Base-by-base conservation (phyloP, 805 yeast genomes). In the Candida schatavii region DNA sequence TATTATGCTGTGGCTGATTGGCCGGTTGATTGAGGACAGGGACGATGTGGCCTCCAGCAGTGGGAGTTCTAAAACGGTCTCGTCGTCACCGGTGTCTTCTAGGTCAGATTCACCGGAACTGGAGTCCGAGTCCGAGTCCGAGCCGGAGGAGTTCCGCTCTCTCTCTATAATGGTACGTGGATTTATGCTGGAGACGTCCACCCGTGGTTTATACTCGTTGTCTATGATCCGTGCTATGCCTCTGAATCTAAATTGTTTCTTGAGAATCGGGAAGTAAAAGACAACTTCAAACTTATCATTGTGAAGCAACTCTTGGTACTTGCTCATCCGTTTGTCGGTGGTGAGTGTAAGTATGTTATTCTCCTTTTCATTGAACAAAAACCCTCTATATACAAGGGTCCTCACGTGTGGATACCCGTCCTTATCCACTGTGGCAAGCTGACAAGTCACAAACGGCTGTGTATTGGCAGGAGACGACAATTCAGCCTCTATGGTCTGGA, bases 381-480 rank as follows among this genome's bases (percentile, higher is more conserved):
- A 88, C 6, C 89, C 93, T 37, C 95, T 72, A 49, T 70, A 78
- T 3, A 86, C 78, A 45, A 87, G 77, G 0, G 93, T 83, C 49
- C 95, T 66, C 37, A 80, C 83, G 40, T 70, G 73, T 3, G 96
- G 95, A 37, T 54, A 65, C 14, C 78, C 75, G 10, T 60, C 49
- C 9, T 51, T 30, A 50, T 78, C 85, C 27, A 85, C 77, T 4
- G 90, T 85, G 37, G 88, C 80, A 41, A 86, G 74, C 47, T 83
- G 81, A 50, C 86, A 83, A 4, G 82, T 61, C 14, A 77, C 69
- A 46, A 85, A 83, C 2, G 80, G 80, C 14, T 26, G 32, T 15
- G 26, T 26, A n/a, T 22, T 18, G 7, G 5, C 25, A 15, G 61
- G 59, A 0, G 59, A 45, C 40, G 64, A 70, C 18, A 58, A 50